Evolutionary conservation across 495 filamentous ascomycete species (phyloP).

Genomic region (Eremomyces bilateralis): DNA sequence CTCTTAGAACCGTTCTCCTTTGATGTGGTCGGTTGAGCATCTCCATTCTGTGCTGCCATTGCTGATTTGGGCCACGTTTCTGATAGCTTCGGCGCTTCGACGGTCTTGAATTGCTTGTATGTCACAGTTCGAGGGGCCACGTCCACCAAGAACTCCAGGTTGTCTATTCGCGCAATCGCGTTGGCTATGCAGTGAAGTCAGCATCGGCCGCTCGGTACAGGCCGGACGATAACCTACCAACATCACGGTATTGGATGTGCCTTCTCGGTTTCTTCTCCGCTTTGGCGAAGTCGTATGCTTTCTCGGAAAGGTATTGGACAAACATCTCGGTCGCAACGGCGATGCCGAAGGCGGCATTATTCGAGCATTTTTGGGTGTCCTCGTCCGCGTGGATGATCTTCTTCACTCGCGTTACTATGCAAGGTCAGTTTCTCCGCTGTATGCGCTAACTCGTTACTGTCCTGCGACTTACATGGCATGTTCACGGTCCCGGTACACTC

Average conservation of each 20-base stretch:
- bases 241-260: slow-evolving; percentile 89
- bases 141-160: slow-evolving; percentile 87
- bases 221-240: slow-evolving; percentile 40
- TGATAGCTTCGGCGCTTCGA: slow-evolving; percentile 6
- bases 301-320: slow-evolving; percentile 71
- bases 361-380: slow-evolving; percentile 65
- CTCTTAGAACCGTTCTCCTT: too few species aligned
- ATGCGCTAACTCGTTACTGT: not conserved
- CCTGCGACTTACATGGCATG: slow-evolving; percentile 49
- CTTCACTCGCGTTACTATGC: slow-evolving; percentile 68
- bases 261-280: slow-evolving; percentile 77
- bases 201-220: not conserved
- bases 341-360: slow-evolving; percentile 86
- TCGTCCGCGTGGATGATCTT: slow-evolving; percentile 79
- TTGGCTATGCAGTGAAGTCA: slow-evolving; percentile 30
- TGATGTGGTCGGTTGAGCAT: too few species aligned
- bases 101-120: slow-evolving; percentile 55
- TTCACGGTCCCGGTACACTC: slow-evolving; percentile 69
- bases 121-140: slow-evolving; percentile 69
- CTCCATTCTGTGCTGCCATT: too few species aligned
- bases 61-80: too few species aligned
- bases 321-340: slow-evolving; percentile 92
- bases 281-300: slow-evolving; percentile 73
- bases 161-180: slow-evolving; percentile 73
- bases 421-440: too few species aligned